Conservation (phyloP, 306 rosid genomes). For the Alnus rubra region DNA sequence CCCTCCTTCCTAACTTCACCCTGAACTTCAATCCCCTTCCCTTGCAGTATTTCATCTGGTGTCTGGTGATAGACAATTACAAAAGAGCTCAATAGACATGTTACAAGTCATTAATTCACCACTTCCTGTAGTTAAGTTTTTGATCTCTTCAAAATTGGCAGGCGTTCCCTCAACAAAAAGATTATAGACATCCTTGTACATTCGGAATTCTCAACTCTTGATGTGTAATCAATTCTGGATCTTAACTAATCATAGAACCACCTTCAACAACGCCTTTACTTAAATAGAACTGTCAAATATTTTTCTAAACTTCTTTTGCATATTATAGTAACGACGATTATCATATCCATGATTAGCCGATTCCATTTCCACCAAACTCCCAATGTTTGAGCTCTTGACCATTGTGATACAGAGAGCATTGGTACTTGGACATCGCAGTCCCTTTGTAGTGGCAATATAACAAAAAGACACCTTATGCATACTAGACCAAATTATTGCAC, state of each 20-base stretch:
- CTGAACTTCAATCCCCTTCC: background rate
- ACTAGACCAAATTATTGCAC: background rate
- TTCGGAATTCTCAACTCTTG: background rate
- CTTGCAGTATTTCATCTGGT: background rate
- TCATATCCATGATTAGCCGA: no score
- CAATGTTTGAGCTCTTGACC: no score
- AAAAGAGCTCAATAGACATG: background rate
- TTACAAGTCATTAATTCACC: background rate
- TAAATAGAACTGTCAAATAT: background rate
- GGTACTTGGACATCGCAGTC: no score
- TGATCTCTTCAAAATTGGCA: background rate
- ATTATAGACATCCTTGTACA: background rate
- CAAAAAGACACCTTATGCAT: background rate
- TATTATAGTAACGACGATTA: no score
- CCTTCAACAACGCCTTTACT: background rate
- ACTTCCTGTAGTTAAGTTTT: background rate
- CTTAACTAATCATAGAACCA: background rate
- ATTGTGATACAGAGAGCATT: no score
- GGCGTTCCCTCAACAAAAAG: background rate
- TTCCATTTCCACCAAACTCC: no score
- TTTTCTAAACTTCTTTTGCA: no score
- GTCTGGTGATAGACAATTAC: background rate
- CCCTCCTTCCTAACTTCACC: no score
- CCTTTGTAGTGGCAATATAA: no score
- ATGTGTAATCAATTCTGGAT: background rate